These are phyloP conservation scores for Baudoinia panamericana DNA, from an alignment of 495 filamentous ascomycete species.

Conservation along the genomic window DNA sequence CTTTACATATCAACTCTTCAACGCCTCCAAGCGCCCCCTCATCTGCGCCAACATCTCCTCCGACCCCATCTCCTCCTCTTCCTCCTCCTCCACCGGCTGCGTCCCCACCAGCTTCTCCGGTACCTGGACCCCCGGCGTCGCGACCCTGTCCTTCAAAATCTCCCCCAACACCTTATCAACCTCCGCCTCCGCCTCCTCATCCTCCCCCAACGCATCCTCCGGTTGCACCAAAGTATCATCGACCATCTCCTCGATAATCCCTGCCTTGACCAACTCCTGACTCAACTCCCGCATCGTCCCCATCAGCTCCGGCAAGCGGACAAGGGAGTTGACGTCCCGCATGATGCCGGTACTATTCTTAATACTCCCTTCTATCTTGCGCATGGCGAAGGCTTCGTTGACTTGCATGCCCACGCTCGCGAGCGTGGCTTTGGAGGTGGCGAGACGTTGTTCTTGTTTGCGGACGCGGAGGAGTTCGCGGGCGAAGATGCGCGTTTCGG, in stretches of 20 bases:
- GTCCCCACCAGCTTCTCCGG: constrained; percentile 27
- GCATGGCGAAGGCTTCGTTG: constrained; percentile 85
- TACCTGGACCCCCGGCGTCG: constrained; percentile 43
- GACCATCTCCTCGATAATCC: constrained; percentile 97
- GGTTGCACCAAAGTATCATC: constrained; percentile 69
- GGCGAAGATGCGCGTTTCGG: constrained; percentile 75
- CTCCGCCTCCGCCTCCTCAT: constrained; percentile 78
- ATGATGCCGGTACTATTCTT: constrained; percentile 79
- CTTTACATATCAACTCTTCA: constrained; percentile 91
- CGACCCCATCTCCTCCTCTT: constrained; percentile 66
- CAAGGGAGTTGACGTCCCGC: constrained; percentile 85
- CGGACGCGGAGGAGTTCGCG: constrained; percentile 75
- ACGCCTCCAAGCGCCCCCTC: constrained; percentile 76
- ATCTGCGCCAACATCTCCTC: constrained; percentile 85
- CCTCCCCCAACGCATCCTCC: constrained; percentile 59
- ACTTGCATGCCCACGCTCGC: constrained; percentile 96
- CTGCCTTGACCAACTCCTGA: constrained; percentile 78
- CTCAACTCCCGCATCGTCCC: constrained; percentile 84
- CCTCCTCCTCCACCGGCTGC: constrained; percentile 45
- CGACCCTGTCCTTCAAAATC: constrained; percentile 66
- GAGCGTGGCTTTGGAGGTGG: constrained; percentile 81
- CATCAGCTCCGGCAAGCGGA: constrained; percentile 73
- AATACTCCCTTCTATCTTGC: constrained; percentile 92
- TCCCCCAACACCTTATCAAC: constrained; percentile 88
- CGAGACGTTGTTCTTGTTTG: constrained; percentile 55